Evolutionary conservation across 2,329 filamentous ascomycete species (phyloP).

Genomic region (Teratosphaeria pseudoeucalypti): DNA sequence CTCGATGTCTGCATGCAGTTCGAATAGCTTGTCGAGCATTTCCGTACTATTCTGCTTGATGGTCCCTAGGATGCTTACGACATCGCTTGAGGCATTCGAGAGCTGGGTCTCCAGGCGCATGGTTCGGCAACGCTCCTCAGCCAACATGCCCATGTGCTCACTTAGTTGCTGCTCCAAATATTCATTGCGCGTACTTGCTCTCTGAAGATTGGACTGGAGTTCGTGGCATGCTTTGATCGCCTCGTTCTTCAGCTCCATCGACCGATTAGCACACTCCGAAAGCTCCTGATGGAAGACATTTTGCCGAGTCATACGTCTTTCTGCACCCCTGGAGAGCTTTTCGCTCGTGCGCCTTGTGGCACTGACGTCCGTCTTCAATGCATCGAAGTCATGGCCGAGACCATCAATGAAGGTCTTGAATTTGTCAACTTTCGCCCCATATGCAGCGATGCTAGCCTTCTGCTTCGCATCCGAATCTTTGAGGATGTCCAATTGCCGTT

Average conservation of each 20-base stretch:
- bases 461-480: constrained; percentile 5
- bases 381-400: constrained; percentile 13
- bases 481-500: constrained; percentile 7
- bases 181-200: constrained; percentile 2
- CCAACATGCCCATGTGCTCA: constrained; percentile 11
- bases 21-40: constrained; percentile 15
- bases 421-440: constrained; percentile 7
- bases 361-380: constrained; percentile 9
- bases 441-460: constrained; percentile 5
- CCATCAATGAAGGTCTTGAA: constrained; percentile 16
- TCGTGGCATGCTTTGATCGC: constrained; percentile 11
- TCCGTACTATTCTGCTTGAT: constrained; percentile 8
- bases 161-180: constrained; percentile 14
- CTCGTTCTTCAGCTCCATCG: constrained; percentile 7
- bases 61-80: constrained; percentile 1
- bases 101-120: constrained; percentile 13
- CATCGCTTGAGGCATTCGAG: background rate
- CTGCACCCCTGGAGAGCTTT: constrained; percentile 4
- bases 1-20: constrained; percentile 10
- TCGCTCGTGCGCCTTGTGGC: constrained; percentile 5
- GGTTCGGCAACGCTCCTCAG: constrained; percentile 16
- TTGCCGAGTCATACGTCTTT: constrained; percentile 4
- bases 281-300: constrained; percentile 7
- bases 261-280: constrained; percentile 5
- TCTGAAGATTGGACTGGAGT: constrained; percentile 9